Evolutionary conservation across 1,284 basidiomycete species (phyloP).

Genomic region (Trametes pubescens): DNA sequence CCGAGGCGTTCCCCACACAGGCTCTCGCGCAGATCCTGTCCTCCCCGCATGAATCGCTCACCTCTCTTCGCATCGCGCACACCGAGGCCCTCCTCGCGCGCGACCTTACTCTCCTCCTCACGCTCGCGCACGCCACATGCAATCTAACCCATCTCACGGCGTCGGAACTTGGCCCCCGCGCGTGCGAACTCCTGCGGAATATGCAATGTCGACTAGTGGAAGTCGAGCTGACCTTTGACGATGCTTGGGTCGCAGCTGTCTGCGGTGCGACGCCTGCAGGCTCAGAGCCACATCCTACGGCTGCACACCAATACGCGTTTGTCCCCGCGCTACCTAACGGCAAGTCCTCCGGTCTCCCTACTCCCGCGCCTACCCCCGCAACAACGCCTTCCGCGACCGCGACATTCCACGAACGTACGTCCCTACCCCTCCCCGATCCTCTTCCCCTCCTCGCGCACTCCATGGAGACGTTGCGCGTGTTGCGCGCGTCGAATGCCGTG

Average conservation of each 20-base stretch:
- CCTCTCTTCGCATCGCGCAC: slow-evolving; percentile 22
- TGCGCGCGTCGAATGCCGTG: slow-evolving; percentile 24
- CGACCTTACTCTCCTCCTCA: slow-evolving; percentile 5
- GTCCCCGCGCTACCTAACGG: slow-evolving; percentile 18
- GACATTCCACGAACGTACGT: neutral
- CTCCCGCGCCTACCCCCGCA: slow-evolving; percentile 17
- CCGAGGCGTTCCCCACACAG: slow-evolving; percentile 7
- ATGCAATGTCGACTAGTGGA: slow-evolving; percentile 14
- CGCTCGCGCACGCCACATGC: slow-evolving; percentile 1
- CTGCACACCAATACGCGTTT: neutral
- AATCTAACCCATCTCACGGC: slow-evolving; percentile 17
- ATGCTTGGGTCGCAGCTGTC: slow-evolving; percentile 21
- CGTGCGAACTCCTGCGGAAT: slow-evolving; percentile 15
- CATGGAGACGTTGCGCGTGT: slow-evolving; percentile 16
- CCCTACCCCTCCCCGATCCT: slow-evolving; percentile 20
- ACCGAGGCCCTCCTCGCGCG: slow-evolving; percentile 23
- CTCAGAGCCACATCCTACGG: neutral
- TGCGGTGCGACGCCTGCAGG: neutral
- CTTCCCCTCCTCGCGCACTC: slow-evolving; percentile 25
- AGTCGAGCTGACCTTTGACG: slow-evolving; percentile 24
- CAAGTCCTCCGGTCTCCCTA: slow-evolving; percentile 16
- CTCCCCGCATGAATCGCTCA: slow-evolving; percentile 7
- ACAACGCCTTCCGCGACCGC: slow-evolving; percentile 6
- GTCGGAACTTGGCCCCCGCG: slow-evolving; percentile 19
- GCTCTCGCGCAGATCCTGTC: slow-evolving; percentile 13